Base-by-base conservation (phyloP, 352 stramenopile species). In the Halophytophthora polymorphica region DNA sequence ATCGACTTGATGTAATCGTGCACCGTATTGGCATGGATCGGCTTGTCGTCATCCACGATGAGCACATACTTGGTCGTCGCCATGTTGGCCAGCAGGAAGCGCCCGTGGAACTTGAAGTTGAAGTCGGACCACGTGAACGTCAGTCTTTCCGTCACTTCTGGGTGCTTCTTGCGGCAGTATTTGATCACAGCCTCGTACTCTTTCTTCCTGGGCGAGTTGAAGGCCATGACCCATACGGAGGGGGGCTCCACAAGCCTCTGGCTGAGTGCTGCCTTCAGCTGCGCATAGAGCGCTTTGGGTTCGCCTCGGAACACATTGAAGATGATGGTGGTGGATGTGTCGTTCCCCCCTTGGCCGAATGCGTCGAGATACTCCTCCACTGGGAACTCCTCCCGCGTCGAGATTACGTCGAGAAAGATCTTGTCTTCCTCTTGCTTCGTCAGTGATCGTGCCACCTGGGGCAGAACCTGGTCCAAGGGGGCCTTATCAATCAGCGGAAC, bases 311-410 rank as follows among this genome's bases (percentile, higher is more conserved):
- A 79, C 13, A 76, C 42, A 56, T 79, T 79, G 53, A 79, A 76
- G 49, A 79, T 79, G 66, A 79, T 79, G 12, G 69, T 79, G 15
- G 69, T 76, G 14, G 66, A 79, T 29, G 65, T 76, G 25, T 67
- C 64, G 42, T 56, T 14, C 13, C 37, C 29, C 10, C 28, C 2
- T 17, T 66, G 71, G 3, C 19, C 5, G 1, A 64, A 72, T 7
- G 42, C 68, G 49, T 78, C 75, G 52, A 78, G 75, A 14, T 54
- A 25, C 5, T 67, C 25, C 17, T 46, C 25, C 69, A 75, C 73
- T 14, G 61, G 55, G 45, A 53, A 34, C 12, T 34, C 6, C 29
- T 34, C 29, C 12, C 29, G n/a, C n/a, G n/a, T n/a, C n/a, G n/a
- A n/a, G n/a, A n/a, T n/a, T n/a, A n/a, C n/a, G n/a, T n/a, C n/a